These are phyloP conservation scores for Saturnispora diversa DNA, from an alignment of 805 yeast species.

Conservation along the genomic window DNA sequence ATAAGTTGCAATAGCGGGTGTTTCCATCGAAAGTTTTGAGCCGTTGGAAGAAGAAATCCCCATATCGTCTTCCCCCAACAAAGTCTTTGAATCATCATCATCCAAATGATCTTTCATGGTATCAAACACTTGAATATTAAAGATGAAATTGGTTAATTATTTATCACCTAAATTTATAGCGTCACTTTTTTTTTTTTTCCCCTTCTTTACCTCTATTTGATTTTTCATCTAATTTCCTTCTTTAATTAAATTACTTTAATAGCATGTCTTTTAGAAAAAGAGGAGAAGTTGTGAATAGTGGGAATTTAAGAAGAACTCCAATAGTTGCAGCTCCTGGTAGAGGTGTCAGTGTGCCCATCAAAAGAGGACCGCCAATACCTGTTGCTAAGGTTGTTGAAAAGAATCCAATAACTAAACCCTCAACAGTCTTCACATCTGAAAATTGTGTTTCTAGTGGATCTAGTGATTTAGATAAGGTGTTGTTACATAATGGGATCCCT, in stretches of 20 bases:
- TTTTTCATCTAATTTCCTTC: no score
- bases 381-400: not conserved
- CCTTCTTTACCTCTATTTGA: no score
- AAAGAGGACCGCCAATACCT: not conserved
- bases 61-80: conserved; percentile 6
- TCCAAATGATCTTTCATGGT: not conserved
- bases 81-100: conserved; percentile 9
- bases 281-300: conserved; percentile 37
- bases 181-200: no score
- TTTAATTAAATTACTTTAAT: not conserved
- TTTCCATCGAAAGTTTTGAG: not conserved
- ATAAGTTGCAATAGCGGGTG: conserved; percentile 20
- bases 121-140: no score
- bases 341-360: not conserved
- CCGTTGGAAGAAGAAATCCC: not conserved
- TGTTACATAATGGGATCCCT: conserved; percentile 83
- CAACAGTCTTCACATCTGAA: conserved; percentile 57
- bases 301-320: conserved; percentile 13
- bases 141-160: not conserved
- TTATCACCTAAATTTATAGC: not conserved
- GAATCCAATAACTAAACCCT: conserved; percentile 67
- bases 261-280: conserved; percentile 53
- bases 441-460: conserved; percentile 78
- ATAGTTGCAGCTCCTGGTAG: conserved; percentile 2
- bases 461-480: conserved; percentile 59